Conservation (phyloP, 2,329 filamentous ascomycete species). For the Metarhizium album region DNA sequence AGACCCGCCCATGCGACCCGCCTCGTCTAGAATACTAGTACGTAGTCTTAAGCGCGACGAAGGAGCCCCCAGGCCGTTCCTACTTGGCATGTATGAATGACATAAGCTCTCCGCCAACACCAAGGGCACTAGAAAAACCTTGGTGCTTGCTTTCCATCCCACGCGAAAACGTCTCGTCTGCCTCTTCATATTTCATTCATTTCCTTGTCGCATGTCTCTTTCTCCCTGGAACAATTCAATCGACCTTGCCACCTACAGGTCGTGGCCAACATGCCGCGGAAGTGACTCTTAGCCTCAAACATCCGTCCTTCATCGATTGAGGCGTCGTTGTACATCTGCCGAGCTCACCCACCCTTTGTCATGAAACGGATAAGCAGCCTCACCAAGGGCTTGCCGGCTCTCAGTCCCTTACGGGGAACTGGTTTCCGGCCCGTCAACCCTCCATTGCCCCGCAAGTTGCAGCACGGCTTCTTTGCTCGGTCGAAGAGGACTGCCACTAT, state of each 20-base stretch:
- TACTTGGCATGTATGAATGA: no score
- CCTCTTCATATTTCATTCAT: not conserved
- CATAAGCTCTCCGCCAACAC: slow-evolving; percentile 6
- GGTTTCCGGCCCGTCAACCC: not conserved
- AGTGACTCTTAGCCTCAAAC: not conserved
- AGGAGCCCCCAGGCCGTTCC: no score
- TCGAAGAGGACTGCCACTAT: not conserved
- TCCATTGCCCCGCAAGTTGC: not conserved
- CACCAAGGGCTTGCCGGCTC: slow-evolving; percentile 6
- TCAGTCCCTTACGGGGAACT: slow-evolving; percentile 1
- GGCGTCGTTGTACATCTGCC: no score
- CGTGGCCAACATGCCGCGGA: not conserved
- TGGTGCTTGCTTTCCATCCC: not conserved
- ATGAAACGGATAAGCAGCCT: slow-evolving; percentile 9
- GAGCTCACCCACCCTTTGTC: not conserved
- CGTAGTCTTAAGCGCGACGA: no score
- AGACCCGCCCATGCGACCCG: no score
- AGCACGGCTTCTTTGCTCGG: slow-evolving; percentile 3
- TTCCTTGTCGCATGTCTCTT: not conserved
- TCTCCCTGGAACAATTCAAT: not conserved
- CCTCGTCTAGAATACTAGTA: no score
- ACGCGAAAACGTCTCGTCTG: not conserved
- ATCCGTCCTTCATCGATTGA: not conserved
- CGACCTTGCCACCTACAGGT: not conserved
- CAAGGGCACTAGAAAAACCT: no score